Conservation (phyloP, 108 stramenopile species). For the Epithemia pelagica region DNA sequence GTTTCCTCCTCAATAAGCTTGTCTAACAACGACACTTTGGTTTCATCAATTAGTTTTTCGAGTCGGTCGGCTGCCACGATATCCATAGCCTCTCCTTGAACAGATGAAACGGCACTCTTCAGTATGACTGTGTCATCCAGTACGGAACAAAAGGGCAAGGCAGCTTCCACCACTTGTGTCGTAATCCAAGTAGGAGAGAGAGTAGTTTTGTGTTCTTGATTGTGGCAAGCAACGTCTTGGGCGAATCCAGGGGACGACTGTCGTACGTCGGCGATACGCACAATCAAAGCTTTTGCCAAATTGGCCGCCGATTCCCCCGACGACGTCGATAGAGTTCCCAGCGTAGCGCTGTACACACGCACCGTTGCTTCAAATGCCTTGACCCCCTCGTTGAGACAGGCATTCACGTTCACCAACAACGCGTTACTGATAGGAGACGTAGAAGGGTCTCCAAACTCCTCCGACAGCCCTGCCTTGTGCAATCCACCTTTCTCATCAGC, state of each 20-base stretch:
- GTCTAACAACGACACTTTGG: conserved; percentile 51
- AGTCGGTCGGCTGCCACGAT: conserved; percentile 32
- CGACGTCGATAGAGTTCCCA: conserved; percentile 41
- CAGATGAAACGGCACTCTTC: conserved; percentile 38
- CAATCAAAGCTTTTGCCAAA: conserved; percentile 59
- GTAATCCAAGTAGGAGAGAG: conserved; percentile 62
- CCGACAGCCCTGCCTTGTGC: background rate
- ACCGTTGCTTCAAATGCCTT: conserved; percentile 71
- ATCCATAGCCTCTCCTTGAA: conserved; percentile 32
- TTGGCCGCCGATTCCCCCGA: conserved; percentile 55
- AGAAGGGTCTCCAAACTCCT: background rate
- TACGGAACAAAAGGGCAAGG: conserved; percentile 46
- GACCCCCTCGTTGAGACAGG: conserved; percentile 60
- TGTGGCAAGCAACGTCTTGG: conserved; percentile 32
- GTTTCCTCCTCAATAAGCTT: conserved; percentile 55
- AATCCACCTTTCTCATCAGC: background rate
- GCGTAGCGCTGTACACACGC: conserved; percentile 67
- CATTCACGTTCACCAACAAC: conserved; percentile 41
- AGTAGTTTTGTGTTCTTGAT: conserved; percentile 8
- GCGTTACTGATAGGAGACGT: conserved; percentile 29
- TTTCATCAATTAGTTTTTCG: conserved; percentile 37
- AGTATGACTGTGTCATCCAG: conserved; percentile 67
- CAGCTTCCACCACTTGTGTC: conserved; percentile 52
- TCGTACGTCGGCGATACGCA: conserved; percentile 49
- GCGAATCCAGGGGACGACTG: conserved; percentile 70